These are phyloP conservation scores for Cruciata laevipes DNA, from an alignment of 257 asterid species.

Conservation along the genomic window DNA sequence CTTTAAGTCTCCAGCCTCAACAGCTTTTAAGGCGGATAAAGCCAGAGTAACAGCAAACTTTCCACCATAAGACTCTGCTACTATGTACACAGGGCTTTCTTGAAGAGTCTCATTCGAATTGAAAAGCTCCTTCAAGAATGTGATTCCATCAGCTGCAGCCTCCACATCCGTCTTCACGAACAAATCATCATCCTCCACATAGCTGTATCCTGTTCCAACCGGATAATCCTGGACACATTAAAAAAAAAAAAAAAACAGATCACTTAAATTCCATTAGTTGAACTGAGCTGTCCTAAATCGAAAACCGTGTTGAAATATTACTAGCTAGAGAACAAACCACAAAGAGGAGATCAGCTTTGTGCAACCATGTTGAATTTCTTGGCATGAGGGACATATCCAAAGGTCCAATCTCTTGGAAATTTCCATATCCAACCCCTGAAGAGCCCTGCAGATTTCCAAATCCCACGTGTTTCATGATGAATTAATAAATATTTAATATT, in stretches of 20 bases:
- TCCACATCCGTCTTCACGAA: constrained; percentile 74
- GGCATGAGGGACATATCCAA: constrained; percentile 62
- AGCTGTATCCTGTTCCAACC: constrained; percentile 93
- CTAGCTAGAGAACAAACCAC: constrained; percentile 54
- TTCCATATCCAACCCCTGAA: constrained; percentile 90
- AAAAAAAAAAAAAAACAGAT: too few relatives aligned
- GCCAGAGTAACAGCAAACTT: constrained; percentile 88
- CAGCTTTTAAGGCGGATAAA: constrained; percentile 64
- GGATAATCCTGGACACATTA: constrained; percentile 63
- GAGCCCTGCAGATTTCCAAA: constrained; percentile 48
- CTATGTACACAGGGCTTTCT: constrained; percentile 68
- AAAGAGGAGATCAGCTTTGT: constrained; percentile 80
- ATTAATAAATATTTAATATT: too few relatives aligned
- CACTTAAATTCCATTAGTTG: neutral
- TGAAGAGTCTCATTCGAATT: constrained; percentile 52
- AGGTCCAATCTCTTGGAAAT: constrained; percentile 90
- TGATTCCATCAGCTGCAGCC: constrained; percentile 74
- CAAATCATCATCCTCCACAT: constrained; percentile 61
- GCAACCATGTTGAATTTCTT: constrained; percentile 86
- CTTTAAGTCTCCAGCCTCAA: constrained; percentile 54
- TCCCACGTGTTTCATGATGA: too few relatives aligned
- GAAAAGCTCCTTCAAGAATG: constrained; percentile 55
- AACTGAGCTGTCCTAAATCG: neutral
- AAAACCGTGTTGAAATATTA: neutral
- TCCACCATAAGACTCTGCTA: constrained; percentile 96